Base-by-base conservation (phyloP, 2,329 filamentous ascomycete genomes). In the Purpureocillium takamizusanense region DNA sequence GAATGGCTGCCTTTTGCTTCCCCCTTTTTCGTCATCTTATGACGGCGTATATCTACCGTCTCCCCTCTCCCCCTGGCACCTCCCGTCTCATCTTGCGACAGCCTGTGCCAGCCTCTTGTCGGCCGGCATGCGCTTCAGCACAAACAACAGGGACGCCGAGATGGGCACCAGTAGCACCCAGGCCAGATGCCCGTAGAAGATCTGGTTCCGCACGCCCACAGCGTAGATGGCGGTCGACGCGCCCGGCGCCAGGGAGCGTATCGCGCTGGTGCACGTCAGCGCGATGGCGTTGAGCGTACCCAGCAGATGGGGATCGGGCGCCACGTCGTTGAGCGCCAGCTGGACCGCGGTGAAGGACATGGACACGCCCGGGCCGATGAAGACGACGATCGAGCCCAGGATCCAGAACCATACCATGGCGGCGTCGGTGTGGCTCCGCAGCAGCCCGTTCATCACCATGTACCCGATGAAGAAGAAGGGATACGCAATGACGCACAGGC, bases 291-390 rank as follows among this genome's bases (percentile, higher is more conserved):
- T 90, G 21, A 92, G 62, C 0, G 77, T 86, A 0, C 81, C 84
- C 9, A 90, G 63, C 0, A 77, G 72, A 31, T 67, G 65, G 1
- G 76, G 70, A 9, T 69, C 76, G 0, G 86, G 86, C 0, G 79
- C 71, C 2, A 83, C 74, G 41, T 89, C 83, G 56, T 90, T 90
- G 25, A 90, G 53, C 1, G 78, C 77, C 8, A 90, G 75, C 63
- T 89, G 83, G 1, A 81, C 70, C 2, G 69, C 78, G 1, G 82
- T 88, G 52, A 83, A 84, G 2, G 71, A 66, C 81, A 86, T 86
- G 35, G 69, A 70, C 0, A 85, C 74, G 2, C 78, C 77, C 11
- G 70, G 70, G 0, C 79, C 81, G 8, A 62, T 9, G 0, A 84
- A n/a, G 0, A 65, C 61, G 10, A 80, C 54, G 9, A 59, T 36